Evolutionary conservation across 495 filamentous ascomycete genomes (phyloP), one percentile per base, ranked within the genome.

Genomic region (Aspergillus heteromorphus): DNA sequence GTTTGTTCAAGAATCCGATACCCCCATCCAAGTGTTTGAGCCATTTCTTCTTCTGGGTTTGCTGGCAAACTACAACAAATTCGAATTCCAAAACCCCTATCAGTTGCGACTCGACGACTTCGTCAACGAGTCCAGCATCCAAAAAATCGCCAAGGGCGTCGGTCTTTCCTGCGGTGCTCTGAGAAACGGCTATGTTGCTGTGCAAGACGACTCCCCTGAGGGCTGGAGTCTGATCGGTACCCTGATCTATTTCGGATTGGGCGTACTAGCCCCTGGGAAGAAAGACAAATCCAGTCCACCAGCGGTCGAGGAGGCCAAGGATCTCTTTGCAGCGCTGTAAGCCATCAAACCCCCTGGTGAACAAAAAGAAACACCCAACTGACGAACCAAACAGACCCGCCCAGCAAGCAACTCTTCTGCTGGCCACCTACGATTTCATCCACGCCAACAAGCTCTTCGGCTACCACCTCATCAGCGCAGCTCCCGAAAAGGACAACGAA

Each of bases 21-120:
- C 76, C 47, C 70, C 79, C 3, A 67, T 77, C 1, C 74, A 83
- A 57, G 81, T 80, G 43, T 76, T 89, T 21, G 82, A 88, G 51
- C 87, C 92, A 1, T 92, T 97, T 54, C 80, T 87, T 25, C 79
- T 97, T 36, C 73, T 96, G 5, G 95, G 92, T 7, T 73, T 96
- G n/a, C 73, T 98, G 51, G 90, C 88, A 59, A 98, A 98, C 71
- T 97, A 97, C 79, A 97, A 97, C 79, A 98, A 97, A 70, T 98
- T 97, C 62, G 93, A 98, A 72, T 90, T 95, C 53, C 93, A 96
- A 70, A 98, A 98, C 59, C 93, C 93, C 6, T 98, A 98, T 63
- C 87, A 92, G 63, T 73, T 95, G 55, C 87, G 92, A 40, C 81
- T 98, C n/a, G 91, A 95, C 65, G 93, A 98, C 66, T 97, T 97